These are phyloP conservation scores for Microcyclospora tardicrescens DNA, from an alignment of 2,329 filamentous ascomycete species.

Conservation along the genomic window DNA sequence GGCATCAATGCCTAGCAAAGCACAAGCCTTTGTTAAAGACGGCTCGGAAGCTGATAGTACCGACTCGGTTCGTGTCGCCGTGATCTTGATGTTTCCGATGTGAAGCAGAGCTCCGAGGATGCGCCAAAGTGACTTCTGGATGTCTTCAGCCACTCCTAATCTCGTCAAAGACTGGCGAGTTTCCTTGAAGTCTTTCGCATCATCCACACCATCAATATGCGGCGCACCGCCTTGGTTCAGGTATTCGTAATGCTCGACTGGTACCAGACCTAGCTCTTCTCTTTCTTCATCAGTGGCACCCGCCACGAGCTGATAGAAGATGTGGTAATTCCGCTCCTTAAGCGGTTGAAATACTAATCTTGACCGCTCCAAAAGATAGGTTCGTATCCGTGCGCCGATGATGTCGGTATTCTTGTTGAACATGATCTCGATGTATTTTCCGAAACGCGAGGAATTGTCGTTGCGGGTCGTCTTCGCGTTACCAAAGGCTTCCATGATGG, in stretches of 20 bases:
- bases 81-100: conserved; percentile 93
- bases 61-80: conserved; percentile 77
- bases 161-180: conserved; percentile 76
- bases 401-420: conserved; percentile 93
- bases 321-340: conserved; percentile 97
- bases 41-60: conserved; percentile 69
- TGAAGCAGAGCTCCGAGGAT: conserved; percentile 83
- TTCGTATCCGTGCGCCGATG: conserved; percentile 93
- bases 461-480: conserved; percentile 99
- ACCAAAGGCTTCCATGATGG: conserved; percentile 99
- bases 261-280: conserved; percentile 63
- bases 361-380: conserved; percentile 88
- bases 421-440: conserved; percentile 99
- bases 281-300: conserved; percentile 77
- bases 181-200: conserved; percentile 84
- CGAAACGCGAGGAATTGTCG: conserved; percentile 97
- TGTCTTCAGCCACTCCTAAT: conserved; percentile 63
- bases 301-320: conserved; percentile 94
- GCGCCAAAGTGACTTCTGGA: conserved; percentile 78
- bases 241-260: conserved; percentile 88
- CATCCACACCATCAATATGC: conserved; percentile 85
- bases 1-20: conserved; percentile 75
- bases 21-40: conserved; percentile 65
- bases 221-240: conserved; percentile 90
- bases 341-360: conserved; percentile 93